Evolutionary conservation across 2,329 filamentous ascomycete species (phyloP).

Genomic region (Exophiala calicioides): DNA sequence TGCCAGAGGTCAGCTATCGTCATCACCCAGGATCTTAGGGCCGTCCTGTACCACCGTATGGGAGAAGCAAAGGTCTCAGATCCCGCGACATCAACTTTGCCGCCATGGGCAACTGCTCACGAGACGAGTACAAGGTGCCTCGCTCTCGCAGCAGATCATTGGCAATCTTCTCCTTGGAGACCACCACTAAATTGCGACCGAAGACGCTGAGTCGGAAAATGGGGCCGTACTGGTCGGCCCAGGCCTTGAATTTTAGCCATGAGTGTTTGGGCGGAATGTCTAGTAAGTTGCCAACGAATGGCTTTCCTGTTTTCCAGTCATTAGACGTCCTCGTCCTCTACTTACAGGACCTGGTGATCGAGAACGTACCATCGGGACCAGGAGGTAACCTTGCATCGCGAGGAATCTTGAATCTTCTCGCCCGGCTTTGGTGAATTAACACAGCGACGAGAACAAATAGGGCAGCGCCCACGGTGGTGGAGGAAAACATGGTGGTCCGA

Average conservation of each 20-base stretch:
- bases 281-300: conserved; percentile 39
- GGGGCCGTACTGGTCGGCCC: conserved; percentile 40
- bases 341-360: neutral
- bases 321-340: neutral
- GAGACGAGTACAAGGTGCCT: conserved; percentile 42
- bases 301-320: conserved; percentile 11
- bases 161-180: conserved; percentile 44
- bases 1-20: neutral
- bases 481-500: conserved; percentile 13
- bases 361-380: conserved; percentile 14
- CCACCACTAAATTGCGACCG: conserved; percentile 40
- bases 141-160: conserved; percentile 46
- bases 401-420: conserved; percentile 3
- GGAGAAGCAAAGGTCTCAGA: conserved; percentile 36
- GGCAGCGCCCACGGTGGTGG: neutral
- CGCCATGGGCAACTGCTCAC: conserved; percentile 40
- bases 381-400: conserved; percentile 9
- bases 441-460: conserved; percentile 4
- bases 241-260: conserved; percentile 46
- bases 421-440: conserved; percentile 7
- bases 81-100: conserved; percentile 37
- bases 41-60: conserved; percentile 26
- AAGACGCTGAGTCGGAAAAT: conserved; percentile 50
- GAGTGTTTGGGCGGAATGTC: conserved; percentile 40
- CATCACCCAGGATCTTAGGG: neutral